These are phyloP conservation scores for Tetrahymena thermophila DNA, from an alignment of 73 alveolate species.

Conservation along the genomic window DNA sequence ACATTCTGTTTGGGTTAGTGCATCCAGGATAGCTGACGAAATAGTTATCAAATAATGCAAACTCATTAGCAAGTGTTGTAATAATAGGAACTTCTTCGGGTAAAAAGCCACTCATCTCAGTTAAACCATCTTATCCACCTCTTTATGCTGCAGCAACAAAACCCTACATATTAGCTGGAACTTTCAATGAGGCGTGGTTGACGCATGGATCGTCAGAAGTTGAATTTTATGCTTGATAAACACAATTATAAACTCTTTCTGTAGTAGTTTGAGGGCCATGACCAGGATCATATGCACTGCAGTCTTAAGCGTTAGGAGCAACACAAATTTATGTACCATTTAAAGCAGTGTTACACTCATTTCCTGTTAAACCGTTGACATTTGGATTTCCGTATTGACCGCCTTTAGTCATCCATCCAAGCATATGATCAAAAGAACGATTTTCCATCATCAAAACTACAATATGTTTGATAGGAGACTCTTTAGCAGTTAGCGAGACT, in stretches of 20 bases:
- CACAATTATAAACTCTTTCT: neutral
- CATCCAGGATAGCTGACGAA: neutral
- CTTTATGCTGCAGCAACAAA: constrained; percentile 1
- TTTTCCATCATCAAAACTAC: constrained; percentile 12
- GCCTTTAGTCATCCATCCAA: constrained; percentile 7
- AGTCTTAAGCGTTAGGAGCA: neutral
- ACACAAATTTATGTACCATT: neutral
- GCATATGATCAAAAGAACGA: constrained; percentile 2
- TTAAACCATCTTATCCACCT: neutral
- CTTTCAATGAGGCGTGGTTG: neutral
- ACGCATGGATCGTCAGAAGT: neutral
- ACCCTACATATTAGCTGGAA: neutral
- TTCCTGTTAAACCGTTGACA: neutral
- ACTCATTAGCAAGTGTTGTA: neutral
- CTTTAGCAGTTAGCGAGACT: neutral
- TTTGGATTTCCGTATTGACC: neutral
- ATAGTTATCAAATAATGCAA: neutral
- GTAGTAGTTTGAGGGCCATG: neutral
- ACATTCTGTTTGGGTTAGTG: neutral
- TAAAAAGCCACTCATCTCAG: neutral
- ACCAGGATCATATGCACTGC: neutral
- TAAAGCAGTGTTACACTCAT: neutral
- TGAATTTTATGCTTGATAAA: neutral
- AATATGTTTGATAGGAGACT: constrained; percentile 1
- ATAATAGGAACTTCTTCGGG: neutral